A percentile compares a stretch with the other conserved stretches of the same genome.
Evolutionary conservation across 495 filamentous ascomycete species (phyloP).

Genomic region (Hypoxylon fragiforme): DNA sequence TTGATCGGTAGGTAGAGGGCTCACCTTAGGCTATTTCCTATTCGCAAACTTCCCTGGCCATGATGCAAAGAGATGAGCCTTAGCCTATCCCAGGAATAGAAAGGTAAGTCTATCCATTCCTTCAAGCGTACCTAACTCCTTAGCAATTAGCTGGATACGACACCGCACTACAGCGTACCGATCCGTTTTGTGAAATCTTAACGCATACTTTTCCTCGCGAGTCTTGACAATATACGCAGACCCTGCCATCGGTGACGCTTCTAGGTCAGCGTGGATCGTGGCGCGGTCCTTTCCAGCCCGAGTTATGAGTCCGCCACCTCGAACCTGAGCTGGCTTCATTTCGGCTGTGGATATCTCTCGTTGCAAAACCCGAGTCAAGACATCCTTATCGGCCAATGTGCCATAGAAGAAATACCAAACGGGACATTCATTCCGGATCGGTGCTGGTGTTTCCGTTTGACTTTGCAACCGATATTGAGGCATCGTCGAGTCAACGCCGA

Average conservation of each 20-base stretch:
- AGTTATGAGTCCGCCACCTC: constrained; percentile 36
- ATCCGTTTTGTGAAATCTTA: constrained; percentile 45
- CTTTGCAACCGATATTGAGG: constrained; percentile 37
- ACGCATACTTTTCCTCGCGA: constrained; percentile 42
- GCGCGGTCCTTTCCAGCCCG: constrained; percentile 49
- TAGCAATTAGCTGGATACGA: constrained; percentile 30
- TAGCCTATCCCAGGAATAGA: not conserved
- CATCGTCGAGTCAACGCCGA: too few relatives aligned
- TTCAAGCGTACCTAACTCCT: not conserved
- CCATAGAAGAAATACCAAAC: constrained; percentile 51
- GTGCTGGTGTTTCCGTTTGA: not conserved
- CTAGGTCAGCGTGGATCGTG: constrained; percentile 38
- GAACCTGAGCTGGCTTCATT: constrained; percentile 28
- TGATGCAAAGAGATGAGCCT: not conserved
- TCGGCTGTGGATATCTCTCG: constrained; percentile 1
- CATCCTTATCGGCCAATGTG: constrained; percentile 33
- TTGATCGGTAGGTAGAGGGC: too few relatives aligned
- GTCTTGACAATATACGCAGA: constrained; percentile 41
- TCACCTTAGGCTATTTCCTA: too few relatives aligned
- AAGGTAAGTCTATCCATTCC: not conserved
- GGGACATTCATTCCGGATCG: constrained; percentile 42
- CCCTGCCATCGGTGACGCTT: constrained; percentile 31
- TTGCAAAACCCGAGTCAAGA: constrained; percentile 31
- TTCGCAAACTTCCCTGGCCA: too few relatives aligned
- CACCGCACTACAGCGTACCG: constrained; percentile 51